Base-by-base conservation (phyloP, 108 stramenopile genomes). In the Phaeodactylum tricornutum region DNA sequence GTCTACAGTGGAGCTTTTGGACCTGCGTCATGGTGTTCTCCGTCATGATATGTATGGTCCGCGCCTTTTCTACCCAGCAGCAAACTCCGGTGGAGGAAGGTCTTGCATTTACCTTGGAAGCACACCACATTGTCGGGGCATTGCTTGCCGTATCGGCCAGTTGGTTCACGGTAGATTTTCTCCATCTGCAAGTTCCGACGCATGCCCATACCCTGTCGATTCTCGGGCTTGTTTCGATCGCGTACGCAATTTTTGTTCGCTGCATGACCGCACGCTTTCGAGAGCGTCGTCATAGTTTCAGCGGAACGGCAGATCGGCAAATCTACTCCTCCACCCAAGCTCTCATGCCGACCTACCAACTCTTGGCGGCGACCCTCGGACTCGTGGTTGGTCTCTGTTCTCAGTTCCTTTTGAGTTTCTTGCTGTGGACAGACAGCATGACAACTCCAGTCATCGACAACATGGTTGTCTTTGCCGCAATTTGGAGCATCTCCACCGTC, bases 321-420 rank as follows among this genome's bases (percentile, higher is more conserved):
- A n/a, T n/a, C n/a, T n/a, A n/a, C n/a, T n/a, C n/a, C n/a, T n/a
- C n/a, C n/a, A n/a, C n/a, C n/a, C n/a, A n/a, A n/a, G n/a, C n/a
- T 34, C 33, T 34, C 33, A 34, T 34, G 33, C 9, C 9, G 11
- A 34, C 33, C 11, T 34, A 34, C 33, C 33, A 34, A 14, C 33
- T 34, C 33, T 11, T 46, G n/a, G 45, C 45, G 24, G 21, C 24
- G 4, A 46, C 21, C 27, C 14, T 46, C 4, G 45, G 45, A 8
- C 14, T 46, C n/a, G 25, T 46, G 4, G 21, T 29, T 27, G 45
- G 45, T 9, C 21, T 46, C n/a, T n/a, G 45, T 7, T 46, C 45
- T 7, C 45, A 46, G 21, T 46, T 20, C 22, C 4, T n/a, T 20
- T 14, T 46, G 25, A 46, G 45, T 24, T 8, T 5, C 27, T 24